Base-by-base conservation (phyloP, 2,329 filamentous ascomycete genomes). In the Penicillium concentricum region DNA sequence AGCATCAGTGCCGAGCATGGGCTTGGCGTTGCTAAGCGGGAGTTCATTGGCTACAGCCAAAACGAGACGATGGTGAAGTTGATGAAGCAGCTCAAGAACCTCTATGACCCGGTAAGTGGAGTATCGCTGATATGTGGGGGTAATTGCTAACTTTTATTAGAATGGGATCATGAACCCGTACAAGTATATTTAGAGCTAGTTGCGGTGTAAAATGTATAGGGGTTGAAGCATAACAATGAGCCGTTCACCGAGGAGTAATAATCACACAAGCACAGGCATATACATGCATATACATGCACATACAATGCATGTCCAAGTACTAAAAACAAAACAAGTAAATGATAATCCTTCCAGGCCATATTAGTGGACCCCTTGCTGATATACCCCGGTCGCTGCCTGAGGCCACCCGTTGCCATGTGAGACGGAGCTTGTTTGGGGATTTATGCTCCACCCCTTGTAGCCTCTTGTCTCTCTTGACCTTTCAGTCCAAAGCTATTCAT, bases 81-180 rank as follows among this genome's bases (percentile, higher is more conserved):
- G 73, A 99, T 99, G 94, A 92, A 89, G 82, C 89, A 95, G 78
- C 86, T 97, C 73, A 99, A 99, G 83, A 83, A 87, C 58, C 79
- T 96, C 18, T 99, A 95, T 75, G 94, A 99, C 77, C 94, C 92
- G 69, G 92, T 96, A 78, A 86, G 91, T 73, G 39, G 37, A 57
- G 12, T 56, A 37, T 46, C 8, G 6, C 7, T 9, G 8, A 5
- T 34, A 42, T 24, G 30, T 16, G 32, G 51, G 30, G 46, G 7
- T 12, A 6, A 8, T 46, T 50, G 59, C 65, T 69, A 63, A 70
- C 56, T 18, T 54, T 18, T 43, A 7, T 56, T 65, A 96, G 91
- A 96, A 96, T 66, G 92, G 92, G 46, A 97, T 97, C 76, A 95
- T 97, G 91, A 97, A 97, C 78, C 93, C 93, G 0, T 97, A 97